phyloP scores from a whole-genome alignment of 192 early-diverging fungal species.

The Gryganskiella cystojenkinii region DNA sequence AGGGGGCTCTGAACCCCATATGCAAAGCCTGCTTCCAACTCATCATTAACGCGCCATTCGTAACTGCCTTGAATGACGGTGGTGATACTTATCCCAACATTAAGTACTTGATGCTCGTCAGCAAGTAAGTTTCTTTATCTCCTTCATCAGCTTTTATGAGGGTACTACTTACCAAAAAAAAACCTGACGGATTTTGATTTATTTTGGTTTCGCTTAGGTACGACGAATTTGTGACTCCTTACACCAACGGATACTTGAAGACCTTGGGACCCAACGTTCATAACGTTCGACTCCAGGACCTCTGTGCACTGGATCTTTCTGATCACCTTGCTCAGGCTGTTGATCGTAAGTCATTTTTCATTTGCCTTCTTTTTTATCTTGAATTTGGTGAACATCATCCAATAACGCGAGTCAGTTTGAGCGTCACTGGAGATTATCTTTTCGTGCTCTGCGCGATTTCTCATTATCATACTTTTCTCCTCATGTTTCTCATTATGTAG shows the following conservation, averaged over 20 bases:
- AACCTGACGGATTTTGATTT: too few species aligned
- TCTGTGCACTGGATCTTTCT: neutral
- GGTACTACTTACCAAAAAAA: too few species aligned
- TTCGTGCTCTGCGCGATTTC: too few species aligned
- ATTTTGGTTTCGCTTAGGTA: neutral
- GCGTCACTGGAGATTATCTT: too few species aligned
- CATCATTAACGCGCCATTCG: neutral
- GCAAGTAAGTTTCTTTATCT: slow-evolving; percentile 7
- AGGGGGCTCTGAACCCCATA: neutral
- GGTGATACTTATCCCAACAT: slow-evolving; percentile 8
- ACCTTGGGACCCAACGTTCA: neutral
- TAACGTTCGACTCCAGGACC: neutral
- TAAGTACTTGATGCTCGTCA: slow-evolving; percentile 16
- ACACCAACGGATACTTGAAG: neutral
- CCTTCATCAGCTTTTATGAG: too few species aligned
- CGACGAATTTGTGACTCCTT: slow-evolving; percentile 5
- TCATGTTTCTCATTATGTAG: too few species aligned
- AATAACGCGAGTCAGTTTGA: too few species aligned
- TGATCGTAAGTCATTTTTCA: slow-evolving; percentile 3
- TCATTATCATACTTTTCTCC: too few species aligned
- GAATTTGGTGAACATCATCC: neutral
- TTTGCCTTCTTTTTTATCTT: neutral
- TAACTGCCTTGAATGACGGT: neutral
- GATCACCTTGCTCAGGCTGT: neutral
- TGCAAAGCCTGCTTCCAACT: slow-evolving; percentile 20